Evolutionary conservation across 2,329 filamentous ascomycete species (phyloP), one percentile per base, ranked within the genome.

Genomic region (Aspergillus caelatus): DNA sequence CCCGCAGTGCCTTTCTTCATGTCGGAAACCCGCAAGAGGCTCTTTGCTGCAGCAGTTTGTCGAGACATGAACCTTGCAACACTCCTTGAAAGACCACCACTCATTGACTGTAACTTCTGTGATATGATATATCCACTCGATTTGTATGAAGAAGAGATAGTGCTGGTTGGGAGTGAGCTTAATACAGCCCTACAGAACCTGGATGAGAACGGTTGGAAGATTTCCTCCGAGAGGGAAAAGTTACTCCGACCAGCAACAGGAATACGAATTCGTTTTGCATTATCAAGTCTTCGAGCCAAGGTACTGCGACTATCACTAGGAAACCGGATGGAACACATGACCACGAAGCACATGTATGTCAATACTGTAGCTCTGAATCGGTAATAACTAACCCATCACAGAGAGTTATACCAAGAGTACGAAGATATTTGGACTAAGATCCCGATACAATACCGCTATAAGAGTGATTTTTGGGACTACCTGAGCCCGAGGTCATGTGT

Each of bases 31-130:
- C 68, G 73, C 28, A 71, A 68, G 55, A 62, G 71, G 32, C 67
- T 69, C 11, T 72, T 75, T 62, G 66, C 72, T 19, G 63, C 66
- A 11, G 65, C 71, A 21, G 73, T 73, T 45, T 67, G 58, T 32
- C 45, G 65, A 9, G 74, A 76, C 55, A 76, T 75, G 60, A 70
- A 64, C 26, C 64, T 74, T n/a, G 68, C 74, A 10, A 74, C 70
- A 4, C 71, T 74, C 58, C 60, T 74, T 3, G 72, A 72, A 14
- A 68, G 74, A 28, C 73, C 74, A n/a, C 73, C 73, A 3, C 63
- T 70, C 8, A 69, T 76, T 16, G 70, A 69, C 28, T 69, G 68
- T 61, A 67, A 67, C 34, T 76, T 74, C 61, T 76, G 72, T 61
- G 69, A 74, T 55, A 65, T 69, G 9, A 34, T 52, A 28, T 59